Conservation (phyloP, 202 grass and related monocot species). For the Cymbopogon flexuosus region DNA sequence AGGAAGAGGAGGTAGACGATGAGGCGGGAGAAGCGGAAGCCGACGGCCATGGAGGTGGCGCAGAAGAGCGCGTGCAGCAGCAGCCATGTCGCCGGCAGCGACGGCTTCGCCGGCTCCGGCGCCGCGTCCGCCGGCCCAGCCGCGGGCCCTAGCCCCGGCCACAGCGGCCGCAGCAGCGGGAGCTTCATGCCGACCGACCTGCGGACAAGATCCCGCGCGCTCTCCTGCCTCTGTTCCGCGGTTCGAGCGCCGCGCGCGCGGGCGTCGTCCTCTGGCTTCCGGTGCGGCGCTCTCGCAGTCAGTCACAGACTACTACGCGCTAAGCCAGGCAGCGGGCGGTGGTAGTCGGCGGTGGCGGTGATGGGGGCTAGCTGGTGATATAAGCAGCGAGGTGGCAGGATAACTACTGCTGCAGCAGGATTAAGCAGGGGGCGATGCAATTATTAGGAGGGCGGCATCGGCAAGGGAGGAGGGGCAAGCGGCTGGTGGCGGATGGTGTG, state of each 20-base stretch:
- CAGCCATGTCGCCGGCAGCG: constrained; percentile 56
- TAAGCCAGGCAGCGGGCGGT: neutral
- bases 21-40: constrained; percentile 85
- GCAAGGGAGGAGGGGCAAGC: neutral
- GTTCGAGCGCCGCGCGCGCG: neutral
- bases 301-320: neutral
- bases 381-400: neutral
- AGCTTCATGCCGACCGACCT: constrained; percentile 45
- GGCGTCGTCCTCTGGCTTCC: neutral
- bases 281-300: neutral
- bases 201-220: neutral
- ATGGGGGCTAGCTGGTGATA: neutral
- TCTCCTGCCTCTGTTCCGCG: neutral
- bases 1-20: constrained; percentile 80
- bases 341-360: neutral
- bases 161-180: constrained; percentile 44
- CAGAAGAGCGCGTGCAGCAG: constrained; percentile 75
- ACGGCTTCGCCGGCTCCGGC: constrained; percentile 34
- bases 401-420: neutral
- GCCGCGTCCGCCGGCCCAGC: constrained; percentile 16
- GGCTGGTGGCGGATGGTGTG: constrained; percentile 30
- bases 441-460: constrained; percentile 14
- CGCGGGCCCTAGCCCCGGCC: constrained; percentile 12
- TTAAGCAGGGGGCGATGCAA: neutral
- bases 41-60: constrained; percentile 58